Evolutionary conservation across 768 basidiomycete species (phyloP), one percentile per base, ranked within the genome.

Genomic region (Sarcomyxa edulis): DNA sequence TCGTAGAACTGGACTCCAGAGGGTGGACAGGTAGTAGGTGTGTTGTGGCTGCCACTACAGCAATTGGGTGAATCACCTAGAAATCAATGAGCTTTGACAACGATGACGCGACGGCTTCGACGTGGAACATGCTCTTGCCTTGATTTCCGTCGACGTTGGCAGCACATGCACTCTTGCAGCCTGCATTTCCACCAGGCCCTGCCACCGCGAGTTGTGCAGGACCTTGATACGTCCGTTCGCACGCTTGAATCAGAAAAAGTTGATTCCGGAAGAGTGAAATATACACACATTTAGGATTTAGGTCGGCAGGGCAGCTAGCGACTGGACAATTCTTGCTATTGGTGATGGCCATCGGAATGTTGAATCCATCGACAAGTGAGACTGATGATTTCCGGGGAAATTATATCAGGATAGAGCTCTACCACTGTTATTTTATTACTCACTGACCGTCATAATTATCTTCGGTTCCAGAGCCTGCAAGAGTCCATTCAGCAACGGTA

Each of bases 401-500:
- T 14, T 31, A 23, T 20, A 2, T 7, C n/a, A 20, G 16, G 11
- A 5, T 22, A 25, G 9, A 10, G 11, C n/a, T n/a, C n/a, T n/a
- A n/a, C n/a, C n/a, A n/a, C n/a, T n/a, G n/a, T 21, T 19, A 14
- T 37, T 7, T 29, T 23, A 6, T 30, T 12, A 30, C 10, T 20
- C 12, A 47, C 60, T 11, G 35, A 79, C 79, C 73, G 53, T 83
- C 81, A 37, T 81, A 84, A 44, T 61, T 78, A 44, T 84, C 83
- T 1, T 30, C 16, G 32, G 61, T 66, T 10, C 61, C 66, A 29
- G 54, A 49, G 1, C 51, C 66, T 46, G 62, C 46, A 7, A 84
- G 56, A n/a, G 78, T 83, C 61, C 73, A 84, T 48, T 85, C 81
- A 1, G 83, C 84, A 26, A 85, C 60, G 4, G 74, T 71, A 8